phyloP scores from a whole-genome alignment of 208 protist genomes.

The Angomonas deanei region DNA sequence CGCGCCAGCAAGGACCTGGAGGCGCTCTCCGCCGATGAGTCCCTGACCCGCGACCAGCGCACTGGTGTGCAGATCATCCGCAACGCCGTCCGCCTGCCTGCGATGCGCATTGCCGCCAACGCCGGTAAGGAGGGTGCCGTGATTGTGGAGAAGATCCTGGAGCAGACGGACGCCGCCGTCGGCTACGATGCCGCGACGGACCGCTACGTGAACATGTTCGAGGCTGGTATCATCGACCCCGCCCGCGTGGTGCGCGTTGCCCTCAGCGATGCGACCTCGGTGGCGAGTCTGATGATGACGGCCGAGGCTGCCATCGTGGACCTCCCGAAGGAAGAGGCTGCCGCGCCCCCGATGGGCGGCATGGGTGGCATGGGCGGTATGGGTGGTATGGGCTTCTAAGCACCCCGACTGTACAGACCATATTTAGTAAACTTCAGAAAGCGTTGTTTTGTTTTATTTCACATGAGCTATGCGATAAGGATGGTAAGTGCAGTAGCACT shows the following conservation, averaged over 20 bases:
- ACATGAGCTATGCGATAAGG: too few species aligned
- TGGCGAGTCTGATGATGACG: slow-evolving; percentile 98
- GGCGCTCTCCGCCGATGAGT: slow-evolving; percentile 48
- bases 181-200: slow-evolving; percentile 95
- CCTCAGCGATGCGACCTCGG: slow-evolving; percentile 93
- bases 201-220: slow-evolving; percentile 97
- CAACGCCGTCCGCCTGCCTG: slow-evolving; percentile 90
- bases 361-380: slow-evolving; percentile 72
- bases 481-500: not conserved
- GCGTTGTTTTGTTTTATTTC: not conserved
- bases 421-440: not conserved
- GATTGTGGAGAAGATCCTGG: slow-evolving; percentile 96
- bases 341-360: slow-evolving; percentile 29
- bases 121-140: slow-evolving; percentile 97
- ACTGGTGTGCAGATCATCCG: slow-evolving; percentile 95
- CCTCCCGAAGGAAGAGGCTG: slow-evolving; percentile 33
- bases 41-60: slow-evolving; percentile 90
- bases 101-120: slow-evolving; percentile 95
- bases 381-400: slow-evolving; percentile 56
- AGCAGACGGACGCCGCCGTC: slow-evolving; percentile 49
- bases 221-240: slow-evolving; percentile 99
- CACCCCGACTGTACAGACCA: not conserved
- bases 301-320: slow-evolving; percentile 93
- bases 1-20: slow-evolving; percentile 81
- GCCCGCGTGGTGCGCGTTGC: slow-evolving; percentile 98